Conservation (phyloP, 1,284 basidiomycete genomes). For the Ganoderma lingzhi region DNA sequence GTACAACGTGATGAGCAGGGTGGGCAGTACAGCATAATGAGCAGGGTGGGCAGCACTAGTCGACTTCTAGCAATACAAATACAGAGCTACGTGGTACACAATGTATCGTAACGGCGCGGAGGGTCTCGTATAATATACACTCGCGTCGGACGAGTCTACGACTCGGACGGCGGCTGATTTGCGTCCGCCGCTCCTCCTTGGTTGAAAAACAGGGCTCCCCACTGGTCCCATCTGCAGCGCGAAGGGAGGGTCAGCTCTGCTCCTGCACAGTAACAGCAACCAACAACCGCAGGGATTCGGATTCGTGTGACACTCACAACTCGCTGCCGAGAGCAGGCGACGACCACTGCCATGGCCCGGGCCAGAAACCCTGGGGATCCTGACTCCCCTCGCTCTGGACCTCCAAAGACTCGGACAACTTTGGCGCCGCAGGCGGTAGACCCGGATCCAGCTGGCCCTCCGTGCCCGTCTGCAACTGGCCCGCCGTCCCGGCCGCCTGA, state of each 20-base stretch:
- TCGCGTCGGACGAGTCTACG: not conserved
- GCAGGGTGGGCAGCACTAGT: not conserved
- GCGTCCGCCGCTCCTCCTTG: not conserved
- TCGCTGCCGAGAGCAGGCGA: not conserved
- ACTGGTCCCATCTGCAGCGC: not conserved
- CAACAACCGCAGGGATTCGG: too few relatives aligned
- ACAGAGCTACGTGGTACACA: not conserved
- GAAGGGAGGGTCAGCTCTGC: not conserved
- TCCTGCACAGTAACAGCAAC: not conserved
- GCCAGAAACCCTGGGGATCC: not conserved
- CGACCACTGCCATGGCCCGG: not conserved
- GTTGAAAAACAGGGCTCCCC: slow-evolving; percentile 39
- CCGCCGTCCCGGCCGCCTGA: slow-evolving; percentile 18
- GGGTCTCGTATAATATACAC: not conserved
- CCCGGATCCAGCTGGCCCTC: too few relatives aligned
- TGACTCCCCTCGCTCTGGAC: not conserved
- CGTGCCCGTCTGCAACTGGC: not conserved
- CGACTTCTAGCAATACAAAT: not conserved
- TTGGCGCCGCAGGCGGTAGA: too few relatives aligned
- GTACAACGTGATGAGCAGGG: too few relatives aligned
- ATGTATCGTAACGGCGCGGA: not conserved
- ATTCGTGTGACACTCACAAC: not conserved
- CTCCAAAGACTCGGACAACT: not conserved
- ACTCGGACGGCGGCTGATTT: not conserved
- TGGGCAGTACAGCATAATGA: not conserved